phyloP scores from a whole-genome alignment of 257 asterid genomes.

The Fraxinus anomala region DNA sequence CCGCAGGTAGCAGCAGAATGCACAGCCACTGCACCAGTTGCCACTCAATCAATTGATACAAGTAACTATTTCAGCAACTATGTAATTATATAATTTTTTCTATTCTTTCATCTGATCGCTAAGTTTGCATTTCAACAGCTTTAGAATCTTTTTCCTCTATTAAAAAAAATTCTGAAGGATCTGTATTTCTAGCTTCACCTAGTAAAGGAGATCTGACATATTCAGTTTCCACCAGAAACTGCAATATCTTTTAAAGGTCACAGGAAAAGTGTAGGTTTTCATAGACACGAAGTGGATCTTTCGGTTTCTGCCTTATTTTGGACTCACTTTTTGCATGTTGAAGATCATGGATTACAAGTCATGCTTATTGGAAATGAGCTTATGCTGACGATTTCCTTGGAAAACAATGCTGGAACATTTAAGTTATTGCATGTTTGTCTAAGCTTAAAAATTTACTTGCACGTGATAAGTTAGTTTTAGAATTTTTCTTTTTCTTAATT shows the following conservation, averaged over 20 bases:
- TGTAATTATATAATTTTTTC: background rate
- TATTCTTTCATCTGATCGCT: background rate
- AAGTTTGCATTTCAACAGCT: background rate
- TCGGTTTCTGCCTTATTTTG: background rate
- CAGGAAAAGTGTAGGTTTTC: background rate
- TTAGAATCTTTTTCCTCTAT: background rate
- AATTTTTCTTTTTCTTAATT: background rate
- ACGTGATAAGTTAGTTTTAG: background rate
- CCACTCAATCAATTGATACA: constrained; percentile 39
- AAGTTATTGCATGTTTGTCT: background rate
- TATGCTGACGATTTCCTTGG: background rate
- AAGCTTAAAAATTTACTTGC: background rate
- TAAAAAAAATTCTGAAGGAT: background rate
- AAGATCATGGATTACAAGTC: background rate
- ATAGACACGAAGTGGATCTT: background rate
- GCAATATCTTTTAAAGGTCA: background rate
- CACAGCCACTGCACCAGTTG: constrained; percentile 35
- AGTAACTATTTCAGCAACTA: constrained; percentile 34
- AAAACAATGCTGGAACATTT: background rate
- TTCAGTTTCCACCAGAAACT: background rate
- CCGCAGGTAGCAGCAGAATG: constrained; percentile 51
- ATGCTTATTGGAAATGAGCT: background rate
- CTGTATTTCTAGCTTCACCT: background rate
- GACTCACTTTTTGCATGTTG: background rate
- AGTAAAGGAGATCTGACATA: background rate